Evolutionary conservation across 2,329 filamentous ascomycete species (phyloP).

Genomic region (Teratosphaeria zuluensis): DNA sequence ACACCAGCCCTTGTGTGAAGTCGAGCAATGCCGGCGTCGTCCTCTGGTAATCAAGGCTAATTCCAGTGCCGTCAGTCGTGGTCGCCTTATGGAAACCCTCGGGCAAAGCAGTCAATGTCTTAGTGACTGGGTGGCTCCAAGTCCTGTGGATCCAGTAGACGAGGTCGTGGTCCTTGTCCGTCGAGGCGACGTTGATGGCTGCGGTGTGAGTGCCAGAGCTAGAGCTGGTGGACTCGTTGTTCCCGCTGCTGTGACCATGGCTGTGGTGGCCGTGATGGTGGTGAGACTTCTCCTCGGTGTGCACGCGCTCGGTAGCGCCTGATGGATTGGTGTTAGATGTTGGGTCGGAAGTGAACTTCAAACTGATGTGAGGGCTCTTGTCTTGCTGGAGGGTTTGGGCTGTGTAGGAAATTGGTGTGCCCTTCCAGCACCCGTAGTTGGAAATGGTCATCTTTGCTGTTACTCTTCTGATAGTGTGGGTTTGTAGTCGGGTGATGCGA

Average conservation of each 20-base stretch:
- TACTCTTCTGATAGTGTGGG: background rate
- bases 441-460: background rate
- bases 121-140: constrained; percentile 21
- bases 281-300: background rate
- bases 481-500: background rate
- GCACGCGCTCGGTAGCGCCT: constrained; percentile 3
- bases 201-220: constrained; percentile 9
- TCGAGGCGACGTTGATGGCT: constrained; percentile 28
- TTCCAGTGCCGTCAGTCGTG: constrained; percentile 6
- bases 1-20: constrained; percentile 10
- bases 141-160: constrained; percentile 26
- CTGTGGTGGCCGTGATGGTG: background rate
- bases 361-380: constrained; percentile 21
- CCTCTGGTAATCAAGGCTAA: constrained; percentile 15
- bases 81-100: constrained; percentile 20
- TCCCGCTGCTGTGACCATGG: background rate
- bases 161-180: constrained; percentile 18
- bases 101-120: constrained; percentile 12
- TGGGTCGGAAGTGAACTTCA: constrained; percentile 15
- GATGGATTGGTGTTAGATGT: constrained; percentile 5
- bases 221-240: background rate
- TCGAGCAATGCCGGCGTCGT: constrained; percentile 8
- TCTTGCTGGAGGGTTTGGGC: constrained; percentile 13
- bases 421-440: constrained; percentile 1
- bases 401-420: constrained; percentile 4